These are phyloP conservation scores for Pterocarpus macrocarpus DNA, from an alignment of 306 rosid species.

Conservation along the genomic window DNA sequence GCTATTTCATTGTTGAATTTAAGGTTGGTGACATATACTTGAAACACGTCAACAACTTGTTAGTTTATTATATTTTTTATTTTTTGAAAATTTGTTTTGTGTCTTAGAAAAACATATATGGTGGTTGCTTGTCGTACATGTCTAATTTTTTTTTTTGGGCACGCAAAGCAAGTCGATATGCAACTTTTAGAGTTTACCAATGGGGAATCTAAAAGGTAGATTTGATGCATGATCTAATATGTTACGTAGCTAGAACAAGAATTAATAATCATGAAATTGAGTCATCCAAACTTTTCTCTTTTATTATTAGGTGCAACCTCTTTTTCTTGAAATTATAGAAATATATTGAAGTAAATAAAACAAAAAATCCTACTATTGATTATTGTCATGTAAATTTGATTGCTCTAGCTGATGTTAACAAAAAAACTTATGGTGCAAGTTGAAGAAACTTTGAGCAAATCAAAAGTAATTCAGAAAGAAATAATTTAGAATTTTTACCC, in stretches of 20 bases:
- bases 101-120: not conserved
- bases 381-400: too few relatives aligned
- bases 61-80: not conserved
- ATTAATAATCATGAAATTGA: not conserved
- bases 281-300: not conserved
- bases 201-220: not conserved
- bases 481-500: too few relatives aligned
- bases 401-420: too few relatives aligned
- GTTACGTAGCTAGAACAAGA: not conserved
- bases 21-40: not conserved
- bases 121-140: not conserved
- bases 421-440: too few relatives aligned
- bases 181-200: not conserved
- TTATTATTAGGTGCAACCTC: not conserved
- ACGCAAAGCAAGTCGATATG: conserved; percentile 1
- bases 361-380: too few relatives aligned
- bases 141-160: not conserved
- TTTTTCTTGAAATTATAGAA: not conserved
- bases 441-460: too few relatives aligned
- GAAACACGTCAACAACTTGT: not conserved
- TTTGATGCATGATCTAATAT: not conserved
- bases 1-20: conserved; percentile 21
- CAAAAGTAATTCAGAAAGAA: too few relatives aligned
- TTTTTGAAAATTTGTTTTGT: not conserved
- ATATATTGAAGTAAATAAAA: too few relatives aligned